Conservation (phyloP, 176 grass and related monocot genomes). For the Cymbopogon citratus region DNA sequence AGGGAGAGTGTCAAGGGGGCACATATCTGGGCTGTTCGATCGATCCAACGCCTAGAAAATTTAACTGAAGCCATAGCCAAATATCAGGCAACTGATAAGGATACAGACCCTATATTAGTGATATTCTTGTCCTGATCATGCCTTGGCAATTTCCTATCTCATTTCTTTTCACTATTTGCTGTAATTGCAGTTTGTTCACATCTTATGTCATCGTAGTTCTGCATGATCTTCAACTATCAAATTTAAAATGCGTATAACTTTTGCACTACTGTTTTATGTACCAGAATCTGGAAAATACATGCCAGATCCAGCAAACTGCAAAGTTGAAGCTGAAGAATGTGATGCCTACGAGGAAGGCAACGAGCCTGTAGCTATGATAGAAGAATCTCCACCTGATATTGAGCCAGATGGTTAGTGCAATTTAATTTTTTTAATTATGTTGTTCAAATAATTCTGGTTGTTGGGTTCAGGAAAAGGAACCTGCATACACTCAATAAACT, state of each 20-base stretch:
- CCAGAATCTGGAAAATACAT: slow-evolving; percentile 48
- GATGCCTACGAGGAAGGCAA: slow-evolving; percentile 64
- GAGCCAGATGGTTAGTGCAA: slow-evolving; percentile 50
- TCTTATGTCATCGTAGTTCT: background rate
- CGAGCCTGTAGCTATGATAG: slow-evolving; percentile 75
- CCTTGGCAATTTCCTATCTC: background rate
- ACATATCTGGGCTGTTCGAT: background rate
- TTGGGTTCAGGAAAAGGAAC: background rate
- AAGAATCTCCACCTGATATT: slow-evolving; percentile 73
- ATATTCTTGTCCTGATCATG: background rate
- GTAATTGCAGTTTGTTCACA: background rate
- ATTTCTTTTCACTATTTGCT: background rate
- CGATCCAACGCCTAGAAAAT: background rate
- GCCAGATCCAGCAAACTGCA: slow-evolving; percentile 30
- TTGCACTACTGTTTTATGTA: slow-evolving; percentile 1
- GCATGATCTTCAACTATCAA: background rate
- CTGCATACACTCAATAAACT: background rate
- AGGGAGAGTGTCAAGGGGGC: background rate
- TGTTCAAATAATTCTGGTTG: background rate
- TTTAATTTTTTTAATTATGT: slow-evolving; percentile 10
- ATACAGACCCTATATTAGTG: background rate
- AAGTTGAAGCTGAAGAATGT: slow-evolving; percentile 68
- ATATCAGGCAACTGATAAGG: background rate
- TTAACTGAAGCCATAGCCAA: background rate
- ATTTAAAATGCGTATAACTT: slow-evolving; percentile 10